Evolutionary conservation across 2,329 filamentous ascomycete species (phyloP).

Genomic region (Fusarium sp.): DNA sequence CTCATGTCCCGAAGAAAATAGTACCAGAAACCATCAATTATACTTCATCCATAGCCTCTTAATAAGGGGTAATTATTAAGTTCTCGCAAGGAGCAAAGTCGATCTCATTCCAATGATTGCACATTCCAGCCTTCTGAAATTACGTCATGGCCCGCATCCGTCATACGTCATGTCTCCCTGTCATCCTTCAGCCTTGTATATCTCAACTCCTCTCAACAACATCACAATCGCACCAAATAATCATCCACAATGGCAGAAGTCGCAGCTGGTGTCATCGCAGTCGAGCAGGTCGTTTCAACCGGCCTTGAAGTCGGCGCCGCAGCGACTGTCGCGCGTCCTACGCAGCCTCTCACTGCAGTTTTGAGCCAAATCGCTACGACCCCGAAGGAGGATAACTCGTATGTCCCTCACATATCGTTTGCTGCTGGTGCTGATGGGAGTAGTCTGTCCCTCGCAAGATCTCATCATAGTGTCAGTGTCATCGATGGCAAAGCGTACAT

Average conservation of each 20-base stretch:
- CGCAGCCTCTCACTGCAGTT: slow-evolving; percentile 29
- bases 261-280: slow-evolving; percentile 28
- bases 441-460: slow-evolving; percentile 25
- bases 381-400: slow-evolving; percentile 19
- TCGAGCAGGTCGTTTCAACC: slow-evolving; percentile 32
- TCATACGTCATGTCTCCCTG: slow-evolving; percentile 9
- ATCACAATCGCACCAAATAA: background rate
- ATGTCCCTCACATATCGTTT: background rate
- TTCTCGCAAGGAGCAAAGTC: background rate
- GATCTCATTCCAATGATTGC: background rate
- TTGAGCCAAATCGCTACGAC: slow-evolving; percentile 31
- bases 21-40: too few relatives aligned
- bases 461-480: slow-evolving; percentile 25
- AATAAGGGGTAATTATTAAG: accelerated
- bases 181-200: background rate
- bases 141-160: slow-evolving; percentile 18
- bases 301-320: slow-evolving; percentile 29
- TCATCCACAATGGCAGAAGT: slow-evolving; percentile 25
- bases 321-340: slow-evolving; percentile 25
- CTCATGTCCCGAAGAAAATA: accelerated
- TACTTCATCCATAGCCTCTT: accelerated
- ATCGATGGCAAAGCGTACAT: slow-evolving; percentile 27
- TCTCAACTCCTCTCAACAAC: background rate
- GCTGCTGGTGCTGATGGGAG: background rate
- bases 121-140: background rate